Conservation (phyloP, 1,284 basidiomycete species). For the Lentinula novae-zelandiae region DNA sequence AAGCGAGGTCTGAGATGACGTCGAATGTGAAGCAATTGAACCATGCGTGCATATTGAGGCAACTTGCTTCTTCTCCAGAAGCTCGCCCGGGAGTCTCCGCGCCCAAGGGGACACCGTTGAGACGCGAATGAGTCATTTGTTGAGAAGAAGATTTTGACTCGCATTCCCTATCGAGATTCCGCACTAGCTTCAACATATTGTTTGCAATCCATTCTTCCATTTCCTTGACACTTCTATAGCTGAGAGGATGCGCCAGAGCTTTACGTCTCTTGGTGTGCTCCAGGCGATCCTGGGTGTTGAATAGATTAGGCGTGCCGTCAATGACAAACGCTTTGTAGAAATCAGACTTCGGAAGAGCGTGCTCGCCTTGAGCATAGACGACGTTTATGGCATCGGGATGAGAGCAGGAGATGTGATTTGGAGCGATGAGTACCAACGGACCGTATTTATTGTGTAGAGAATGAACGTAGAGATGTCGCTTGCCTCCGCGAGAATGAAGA, state of each 20-base stretch:
- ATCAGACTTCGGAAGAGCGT: conserved; percentile 13
- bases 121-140: background rate
- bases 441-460: conserved; percentile 15
- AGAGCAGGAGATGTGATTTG: conserved; percentile 14
- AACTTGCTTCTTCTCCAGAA: background rate
- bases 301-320: conserved; percentile 12
- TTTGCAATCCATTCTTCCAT: conserved; percentile 28
- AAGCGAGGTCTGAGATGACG: conserved; percentile 22
- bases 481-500: conserved; percentile 11
- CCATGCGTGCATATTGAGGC: background rate
- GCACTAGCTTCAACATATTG: conserved; percentile 29
- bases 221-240: conserved; percentile 34
- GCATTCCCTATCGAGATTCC: conserved; percentile 24
- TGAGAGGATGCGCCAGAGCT: conserved; percentile 60
- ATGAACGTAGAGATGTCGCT: conserved; percentile 14
- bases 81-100: conserved; percentile 14
- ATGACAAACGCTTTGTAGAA: conserved; percentile 18
- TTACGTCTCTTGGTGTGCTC: conserved; percentile 65
- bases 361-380: conserved; percentile 17
- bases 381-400: conserved; percentile 11
- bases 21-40: conserved; percentile 12
- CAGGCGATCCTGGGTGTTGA: conserved; percentile 33
- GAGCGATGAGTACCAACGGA: conserved; percentile 15
- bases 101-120: background rate
- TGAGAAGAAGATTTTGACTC: background rate